phyloP scores from a whole-genome alignment of 140 eudicot species.

The Stevia rebaudiana region DNA sequence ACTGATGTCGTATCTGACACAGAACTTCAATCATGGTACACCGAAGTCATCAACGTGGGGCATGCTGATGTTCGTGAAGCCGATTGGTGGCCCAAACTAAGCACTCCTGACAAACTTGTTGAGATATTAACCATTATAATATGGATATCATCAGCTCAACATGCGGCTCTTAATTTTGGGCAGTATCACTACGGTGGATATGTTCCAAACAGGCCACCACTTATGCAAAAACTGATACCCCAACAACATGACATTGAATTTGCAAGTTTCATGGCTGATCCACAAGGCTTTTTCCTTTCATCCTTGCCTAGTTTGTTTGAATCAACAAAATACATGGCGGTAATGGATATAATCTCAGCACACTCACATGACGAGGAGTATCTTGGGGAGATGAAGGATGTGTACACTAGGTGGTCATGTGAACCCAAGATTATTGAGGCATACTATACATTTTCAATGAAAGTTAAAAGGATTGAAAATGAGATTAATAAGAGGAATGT shows the following conservation, averaged over 20 bases:
- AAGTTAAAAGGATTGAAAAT: constrained; percentile 38
- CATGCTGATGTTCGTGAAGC: constrained; percentile 61
- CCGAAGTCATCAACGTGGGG: constrained; percentile 80
- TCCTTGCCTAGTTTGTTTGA: constrained; percentile 75
- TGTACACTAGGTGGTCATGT: constrained; percentile 38
- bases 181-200: constrained; percentile 94
- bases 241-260: constrained; percentile 69
- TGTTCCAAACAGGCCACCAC: constrained; percentile 77
- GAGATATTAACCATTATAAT: constrained; percentile 73
- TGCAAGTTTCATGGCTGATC: constrained; percentile 54
- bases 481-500: constrained; percentile 50
- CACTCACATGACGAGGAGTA: constrained; percentile 96
- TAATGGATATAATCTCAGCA: constrained; percentile 78
- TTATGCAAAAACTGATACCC: constrained; percentile 68
- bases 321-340: constrained; percentile 89
- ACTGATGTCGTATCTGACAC: constrained; percentile 50
- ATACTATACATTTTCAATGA: constrained; percentile 37
- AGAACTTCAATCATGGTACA: constrained; percentile 92
- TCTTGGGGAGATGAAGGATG: constrained; percentile 61
- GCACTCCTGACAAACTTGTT: constrained; percentile 47
- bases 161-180: constrained; percentile 89
- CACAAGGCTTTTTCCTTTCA: constrained; percentile 59
- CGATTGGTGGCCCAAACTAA: constrained; percentile 78
- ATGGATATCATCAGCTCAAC: constrained; percentile 93
- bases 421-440: constrained; percentile 49